A percentile compares a stretch with the other conserved stretches of the same genome.
Conservation (phyloP, 129 eudicot genomes). For the Chrysanthemum lavandulifolium region DNA sequence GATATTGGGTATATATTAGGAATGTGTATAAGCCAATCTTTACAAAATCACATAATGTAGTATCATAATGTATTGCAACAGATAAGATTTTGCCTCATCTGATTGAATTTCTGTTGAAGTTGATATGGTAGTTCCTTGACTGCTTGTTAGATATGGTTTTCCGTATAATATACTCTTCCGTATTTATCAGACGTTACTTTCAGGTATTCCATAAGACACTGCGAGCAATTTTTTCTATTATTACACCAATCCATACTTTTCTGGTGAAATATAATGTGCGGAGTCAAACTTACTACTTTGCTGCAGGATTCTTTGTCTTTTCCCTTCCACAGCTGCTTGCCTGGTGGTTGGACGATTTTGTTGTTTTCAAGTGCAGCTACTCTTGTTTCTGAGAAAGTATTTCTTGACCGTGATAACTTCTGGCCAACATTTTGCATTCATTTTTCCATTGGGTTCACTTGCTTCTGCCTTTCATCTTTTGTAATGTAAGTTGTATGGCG, state of each 20-base stretch:
- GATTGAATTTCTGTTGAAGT: neutral
- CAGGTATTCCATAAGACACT: constrained; percentile 44
- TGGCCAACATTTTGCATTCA: constrained; percentile 77
- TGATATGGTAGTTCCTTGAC: constrained; percentile 56
- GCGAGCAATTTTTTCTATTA: constrained; percentile 7
- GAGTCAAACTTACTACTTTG: constrained; percentile 13
- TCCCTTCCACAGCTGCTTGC: constrained; percentile 77
- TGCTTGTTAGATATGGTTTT: constrained; percentile 69
- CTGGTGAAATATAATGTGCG: constrained; percentile 11
- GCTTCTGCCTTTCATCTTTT: constrained; percentile 62
- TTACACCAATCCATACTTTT: constrained; percentile 1
- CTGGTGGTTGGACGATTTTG: constrained; percentile 71
- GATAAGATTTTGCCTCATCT: neutral
- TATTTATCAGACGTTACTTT: constrained; percentile 84
- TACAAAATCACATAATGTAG: neutral
- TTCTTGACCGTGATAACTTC: constrained; percentile 65
- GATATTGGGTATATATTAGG: neutral
- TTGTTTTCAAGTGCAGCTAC: constrained; percentile 63
- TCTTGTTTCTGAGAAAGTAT: constrained; percentile 60
- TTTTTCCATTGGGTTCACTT: constrained; percentile 55
- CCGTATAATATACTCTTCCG: constrained; percentile 73
- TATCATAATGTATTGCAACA: neutral
- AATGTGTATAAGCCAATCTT: neutral
- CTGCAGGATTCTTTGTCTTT: constrained; percentile 72
- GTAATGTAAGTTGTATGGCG: constrained; percentile 62